A percentile compares a stretch with the other conserved stretches of the same genome.
Evolutionary conservation across 2,329 filamentous ascomycete species (phyloP).

Genomic region (Fusarium setosum): DNA sequence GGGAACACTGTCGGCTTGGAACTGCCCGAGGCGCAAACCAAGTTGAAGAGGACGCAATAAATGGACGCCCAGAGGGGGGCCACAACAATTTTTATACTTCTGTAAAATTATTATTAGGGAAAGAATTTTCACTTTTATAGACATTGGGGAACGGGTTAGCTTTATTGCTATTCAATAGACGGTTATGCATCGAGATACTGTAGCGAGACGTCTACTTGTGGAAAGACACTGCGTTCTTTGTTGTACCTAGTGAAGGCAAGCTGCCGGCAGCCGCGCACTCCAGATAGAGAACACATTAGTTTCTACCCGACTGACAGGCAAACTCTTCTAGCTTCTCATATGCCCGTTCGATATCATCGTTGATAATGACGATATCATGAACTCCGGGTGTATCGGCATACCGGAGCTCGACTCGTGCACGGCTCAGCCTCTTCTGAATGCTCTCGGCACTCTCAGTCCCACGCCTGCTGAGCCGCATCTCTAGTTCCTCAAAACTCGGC

Average conservation of each 20-base stretch:
- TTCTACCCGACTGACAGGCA: too few relatives aligned
- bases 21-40: neutral
- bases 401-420: neutral
- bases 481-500: neutral
- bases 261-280: too few relatives aligned
- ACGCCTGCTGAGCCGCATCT: neutral
- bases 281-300: too few relatives aligned
- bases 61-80: neutral
- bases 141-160: too few relatives aligned
- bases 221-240: too few relatives aligned
- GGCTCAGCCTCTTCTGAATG: neutral
- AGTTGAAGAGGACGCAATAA: neutral
- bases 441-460: neutral
- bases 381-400: neutral
- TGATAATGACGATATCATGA: neutral
- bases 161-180: too few relatives aligned
- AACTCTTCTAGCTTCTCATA: neutral
- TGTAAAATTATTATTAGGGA: too few relatives aligned
- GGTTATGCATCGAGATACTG: too few relatives aligned
- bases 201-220: too few relatives aligned
- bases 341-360: neutral
- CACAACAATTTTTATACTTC: neutral
- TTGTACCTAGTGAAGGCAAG: too few relatives aligned
- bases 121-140: too few relatives aligned
- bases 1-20: constrained; percentile 13